These are phyloP conservation scores for Thielaviopsis punctulata DNA, from an alignment of 2,329 filamentous ascomycete genomes.

Conservation along the genomic window DNA sequence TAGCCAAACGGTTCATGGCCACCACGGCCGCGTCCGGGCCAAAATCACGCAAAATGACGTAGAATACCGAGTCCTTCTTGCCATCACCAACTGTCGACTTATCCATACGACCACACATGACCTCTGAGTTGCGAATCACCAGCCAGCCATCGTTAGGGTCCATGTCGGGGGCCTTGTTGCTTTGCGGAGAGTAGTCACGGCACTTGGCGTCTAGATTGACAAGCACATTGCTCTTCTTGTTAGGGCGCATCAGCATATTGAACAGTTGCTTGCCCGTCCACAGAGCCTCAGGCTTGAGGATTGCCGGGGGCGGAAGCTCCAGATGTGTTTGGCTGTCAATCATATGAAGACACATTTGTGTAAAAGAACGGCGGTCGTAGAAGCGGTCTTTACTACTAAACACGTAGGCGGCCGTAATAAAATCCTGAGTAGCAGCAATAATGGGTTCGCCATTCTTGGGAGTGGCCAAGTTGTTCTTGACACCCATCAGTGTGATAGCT, in stretches of 20 bases:
- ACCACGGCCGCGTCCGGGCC: slow-evolving; percentile 75
- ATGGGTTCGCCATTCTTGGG: slow-evolving; percentile 97
- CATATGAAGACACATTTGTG: slow-evolving; percentile 88
- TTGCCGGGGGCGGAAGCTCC: slow-evolving; percentile 71
- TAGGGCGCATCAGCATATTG: slow-evolving; percentile 78
- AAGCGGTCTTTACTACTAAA: slow-evolving; percentile 87
- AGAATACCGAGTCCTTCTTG: slow-evolving; percentile 96
- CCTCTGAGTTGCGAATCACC: slow-evolving; percentile 85
- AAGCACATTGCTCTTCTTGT: slow-evolving; percentile 61
- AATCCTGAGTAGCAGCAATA: slow-evolving; percentile 97
- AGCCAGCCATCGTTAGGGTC: slow-evolving; percentile 81
- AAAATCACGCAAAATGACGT: slow-evolving; percentile 88
- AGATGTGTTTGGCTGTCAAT: slow-evolving; percentile 61
- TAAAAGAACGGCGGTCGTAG: slow-evolving; percentile 75
- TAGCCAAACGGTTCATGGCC: slow-evolving; percentile 87
- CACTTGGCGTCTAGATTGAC: slow-evolving; percentile 91
- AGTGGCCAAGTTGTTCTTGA: slow-evolving; percentile 88
- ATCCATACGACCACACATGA: slow-evolving; percentile 97
- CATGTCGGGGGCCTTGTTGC: slow-evolving; percentile 46
- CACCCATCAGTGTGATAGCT: slow-evolving; percentile 91
- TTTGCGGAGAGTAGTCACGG: slow-evolving; percentile 54
- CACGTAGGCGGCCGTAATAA: slow-evolving; percentile 88
- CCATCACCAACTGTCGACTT: slow-evolving; percentile 93
- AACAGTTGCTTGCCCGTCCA: slow-evolving; percentile 98
- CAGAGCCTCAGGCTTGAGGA: slow-evolving; percentile 67